These are phyloP conservation scores for Pseudocercospora crystallina DNA, from an alignment of 2,329 filamentous ascomycete genomes.

Conservation along the genomic window DNA sequence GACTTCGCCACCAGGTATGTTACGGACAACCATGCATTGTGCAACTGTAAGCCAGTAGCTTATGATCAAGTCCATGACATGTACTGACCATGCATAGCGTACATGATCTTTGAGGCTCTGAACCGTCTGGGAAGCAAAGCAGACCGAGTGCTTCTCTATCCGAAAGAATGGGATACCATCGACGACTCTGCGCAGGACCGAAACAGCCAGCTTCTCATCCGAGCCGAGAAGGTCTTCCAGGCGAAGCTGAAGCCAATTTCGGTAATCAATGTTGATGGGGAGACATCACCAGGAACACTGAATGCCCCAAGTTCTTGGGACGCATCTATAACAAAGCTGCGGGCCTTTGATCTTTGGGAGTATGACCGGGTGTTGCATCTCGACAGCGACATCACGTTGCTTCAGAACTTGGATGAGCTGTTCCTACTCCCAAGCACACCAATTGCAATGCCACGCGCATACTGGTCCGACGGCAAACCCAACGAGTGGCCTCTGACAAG, in stretches of 20 bases:
- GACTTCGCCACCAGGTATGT: slow-evolving; percentile 20
- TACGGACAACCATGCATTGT: slow-evolving; percentile 26
- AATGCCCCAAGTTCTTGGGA: slow-evolving; percentile 51
- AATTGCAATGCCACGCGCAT: slow-evolving; percentile 69
- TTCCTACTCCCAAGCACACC: slow-evolving; percentile 61
- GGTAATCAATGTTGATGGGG: slow-evolving; percentile 37
- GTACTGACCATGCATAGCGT: slow-evolving; percentile 13
- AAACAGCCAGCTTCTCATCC: slow-evolving; percentile 31
- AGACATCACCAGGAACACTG: slow-evolving; percentile 30
- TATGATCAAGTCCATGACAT: neutral
- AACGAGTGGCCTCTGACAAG: slow-evolving; percentile 54
- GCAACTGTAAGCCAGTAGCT: slow-evolving; percentile 14
- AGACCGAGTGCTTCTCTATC: slow-evolving; percentile 48
- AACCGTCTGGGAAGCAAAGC: slow-evolving; percentile 44
- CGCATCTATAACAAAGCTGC: slow-evolving; percentile 62
- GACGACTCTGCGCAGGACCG: slow-evolving; percentile 38
- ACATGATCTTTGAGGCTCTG: slow-evolving; percentile 46
- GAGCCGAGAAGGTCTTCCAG: slow-evolving; percentile 50
- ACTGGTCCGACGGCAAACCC: slow-evolving; percentile 60
- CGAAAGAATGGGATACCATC: slow-evolving; percentile 38
- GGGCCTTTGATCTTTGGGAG: slow-evolving; percentile 66
- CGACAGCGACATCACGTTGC: slow-evolving; percentile 64
- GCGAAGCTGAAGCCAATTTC: slow-evolving; percentile 51
- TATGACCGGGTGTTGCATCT: slow-evolving; percentile 60
- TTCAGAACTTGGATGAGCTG: slow-evolving; percentile 67